phyloP scores from a whole-genome alignment of 306 rosid species.

The Canavalia ensiformis region DNA sequence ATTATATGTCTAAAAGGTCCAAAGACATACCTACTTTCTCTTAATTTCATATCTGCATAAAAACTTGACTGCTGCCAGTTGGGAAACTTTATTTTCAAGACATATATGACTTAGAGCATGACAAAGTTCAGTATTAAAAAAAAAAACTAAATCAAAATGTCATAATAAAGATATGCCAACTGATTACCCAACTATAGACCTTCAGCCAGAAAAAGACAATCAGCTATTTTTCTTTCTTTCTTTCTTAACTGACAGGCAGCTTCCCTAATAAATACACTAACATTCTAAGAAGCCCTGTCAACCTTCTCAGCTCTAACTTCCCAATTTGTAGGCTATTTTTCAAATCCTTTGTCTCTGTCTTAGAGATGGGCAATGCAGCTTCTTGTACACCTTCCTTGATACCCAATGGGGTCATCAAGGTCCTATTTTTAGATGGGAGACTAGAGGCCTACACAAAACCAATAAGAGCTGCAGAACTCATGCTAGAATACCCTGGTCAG shows the following conservation, averaged over 20 bases:
- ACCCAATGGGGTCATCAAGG: slow-evolving; percentile 59
- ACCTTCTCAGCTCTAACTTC: slow-evolving; percentile 28
- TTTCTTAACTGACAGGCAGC: slow-evolving; percentile 44
- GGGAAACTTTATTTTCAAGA: slow-evolving; percentile 41
- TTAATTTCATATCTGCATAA: slow-evolving; percentile 34
- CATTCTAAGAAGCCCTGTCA: slow-evolving; percentile 33
- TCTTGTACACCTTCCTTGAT: slow-evolving; percentile 75
- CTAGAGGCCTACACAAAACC: slow-evolving; percentile 62
- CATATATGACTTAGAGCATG: slow-evolving; percentile 33
- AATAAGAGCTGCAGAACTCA: slow-evolving; percentile 77
- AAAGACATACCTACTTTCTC: slow-evolving; percentile 38
- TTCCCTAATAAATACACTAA: slow-evolving; percentile 53
- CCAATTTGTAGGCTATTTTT: slow-evolving; percentile 6
- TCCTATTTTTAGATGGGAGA: slow-evolving; percentile 66
- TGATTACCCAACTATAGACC: slow-evolving; percentile 51
- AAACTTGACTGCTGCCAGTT: slow-evolving; percentile 52
- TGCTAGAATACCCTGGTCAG: slow-evolving; percentile 69
- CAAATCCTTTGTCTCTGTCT: neutral
- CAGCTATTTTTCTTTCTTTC: slow-evolving; percentile 10
- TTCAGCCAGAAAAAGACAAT: slow-evolving; percentile 50
- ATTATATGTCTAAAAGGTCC: slow-evolving; percentile 19
- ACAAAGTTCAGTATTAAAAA: slow-evolving; percentile 40
- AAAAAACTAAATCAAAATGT: slow-evolving; percentile 2
- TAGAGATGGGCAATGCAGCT: slow-evolving; percentile 77
- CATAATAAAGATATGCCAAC: slow-evolving; percentile 49